Evolutionary conservation across 1,284 basidiomycete genomes (phyloP).

Genomic region (Marasmius sp.): DNA sequence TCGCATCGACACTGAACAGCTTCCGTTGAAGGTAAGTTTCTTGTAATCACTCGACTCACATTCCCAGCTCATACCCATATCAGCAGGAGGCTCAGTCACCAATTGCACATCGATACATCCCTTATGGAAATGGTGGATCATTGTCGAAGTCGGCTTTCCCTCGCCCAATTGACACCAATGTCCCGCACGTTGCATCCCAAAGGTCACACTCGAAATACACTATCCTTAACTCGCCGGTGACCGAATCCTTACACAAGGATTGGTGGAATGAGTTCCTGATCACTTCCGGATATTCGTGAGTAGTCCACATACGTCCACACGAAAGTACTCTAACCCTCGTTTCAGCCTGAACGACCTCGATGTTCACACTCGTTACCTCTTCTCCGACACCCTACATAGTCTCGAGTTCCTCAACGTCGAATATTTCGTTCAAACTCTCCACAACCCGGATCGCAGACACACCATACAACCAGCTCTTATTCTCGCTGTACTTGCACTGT

Average conservation of each 20-base stretch:
- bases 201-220: conserved; percentile 33
- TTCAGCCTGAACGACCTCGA: conserved; percentile 51
- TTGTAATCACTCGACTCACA: neutral
- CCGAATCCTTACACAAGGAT: conserved; percentile 45
- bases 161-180: conserved; percentile 35
- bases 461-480: conserved; percentile 70
- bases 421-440: conserved; percentile 53
- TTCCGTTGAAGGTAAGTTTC: conserved; percentile 26
- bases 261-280: conserved; percentile 68
- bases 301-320: neutral
- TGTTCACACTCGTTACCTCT: conserved; percentile 53
- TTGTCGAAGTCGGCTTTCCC: conserved; percentile 33
- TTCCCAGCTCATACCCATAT: conserved; percentile 2
- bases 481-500: conserved; percentile 65
- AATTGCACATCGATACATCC: conserved; percentile 8
- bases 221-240: conserved; percentile 36
- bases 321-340: conserved; percentile 2
- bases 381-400: conserved; percentile 52
- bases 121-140: conserved; percentile 31
- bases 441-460: conserved; percentile 46
- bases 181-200: conserved; percentile 25
- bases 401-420: conserved; percentile 65
- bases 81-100: neutral
- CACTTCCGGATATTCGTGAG: conserved; percentile 41
- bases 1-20: conserved; percentile 25